These are phyloP conservation scores for Polygonum aviculare DNA, from an alignment of 148 eudicot genomes.

Conservation along the genomic window DNA sequence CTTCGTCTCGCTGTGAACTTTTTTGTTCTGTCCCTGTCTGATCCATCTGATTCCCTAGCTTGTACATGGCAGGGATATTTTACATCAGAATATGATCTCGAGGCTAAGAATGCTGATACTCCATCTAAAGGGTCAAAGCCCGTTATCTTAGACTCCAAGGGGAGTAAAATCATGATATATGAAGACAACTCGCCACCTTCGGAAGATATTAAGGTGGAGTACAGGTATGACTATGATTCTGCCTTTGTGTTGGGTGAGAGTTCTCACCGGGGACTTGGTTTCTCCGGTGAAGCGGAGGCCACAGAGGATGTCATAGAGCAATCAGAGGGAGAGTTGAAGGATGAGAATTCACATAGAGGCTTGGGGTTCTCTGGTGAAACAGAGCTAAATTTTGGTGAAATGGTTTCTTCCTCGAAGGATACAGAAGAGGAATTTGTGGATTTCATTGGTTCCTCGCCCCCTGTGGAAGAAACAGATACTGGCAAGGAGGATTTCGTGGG, in stretches of 20 bases:
- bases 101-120: slow-evolving; percentile 18
- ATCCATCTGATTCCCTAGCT: neutral
- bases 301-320: slow-evolving; percentile 14
- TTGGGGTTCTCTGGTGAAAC: slow-evolving; percentile 53
- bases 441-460: slow-evolving; percentile 20
- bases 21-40: neutral
- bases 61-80: slow-evolving; percentile 34
- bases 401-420: slow-evolving; percentile 15
- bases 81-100: slow-evolving; percentile 11
- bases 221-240: slow-evolving; percentile 42
- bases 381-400: slow-evolving; percentile 18
- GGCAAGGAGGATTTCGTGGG: slow-evolving; percentile 18
- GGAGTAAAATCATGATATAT: slow-evolving; percentile 38
- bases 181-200: slow-evolving; percentile 34
- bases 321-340: slow-evolving; percentile 21
- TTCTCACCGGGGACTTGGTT: slow-evolving; percentile 32
- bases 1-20: neutral
- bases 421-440: slow-evolving; percentile 23
- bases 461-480: slow-evolving; percentile 39
- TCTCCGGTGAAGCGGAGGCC: slow-evolving; percentile 21
- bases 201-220: slow-evolving; percentile 30
- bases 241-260: slow-evolving; percentile 51
- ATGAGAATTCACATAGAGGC: slow-evolving; percentile 39
- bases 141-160: slow-evolving; percentile 36
- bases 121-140: slow-evolving; percentile 27